Evolutionary conservation across 208 protist genomes (phyloP), one percentile per base, ranked within the genome.

Genomic region (Leishmania amazonensis): DNA sequence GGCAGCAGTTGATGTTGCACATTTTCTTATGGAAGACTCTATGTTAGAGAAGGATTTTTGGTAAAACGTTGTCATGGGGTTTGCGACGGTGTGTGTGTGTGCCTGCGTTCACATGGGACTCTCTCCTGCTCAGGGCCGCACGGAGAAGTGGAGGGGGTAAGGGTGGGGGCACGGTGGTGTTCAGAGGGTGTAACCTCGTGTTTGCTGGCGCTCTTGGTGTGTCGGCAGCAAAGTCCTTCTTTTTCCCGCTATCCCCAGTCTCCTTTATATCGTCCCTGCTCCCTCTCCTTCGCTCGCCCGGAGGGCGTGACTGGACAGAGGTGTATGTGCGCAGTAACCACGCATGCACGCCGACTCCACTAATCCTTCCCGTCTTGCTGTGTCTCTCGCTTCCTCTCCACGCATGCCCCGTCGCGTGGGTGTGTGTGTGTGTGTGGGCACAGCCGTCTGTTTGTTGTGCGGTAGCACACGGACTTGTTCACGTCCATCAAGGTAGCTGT

Each of bases 331-430:
- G 15, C 60, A 65, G 28, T 4, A 65, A 65, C 28, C 60, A 65
- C 60, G 3, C 60, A 65, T 15, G n/a, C 60, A 65, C 60, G n/a
- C 60, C 1, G 1, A 65, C 60, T 17, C 9, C 28, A 38, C 21
- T 35, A 21, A 5, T 19, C 4, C 15, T 21, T 54, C 51, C 51
- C 17, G 17, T 1, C 17, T 21, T 73, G 75, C n/a, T 82, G 31
- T 75, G 58, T 79, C 65, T 51, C 74, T 72, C 74, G n/a, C 68
- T 85, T 24, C 54, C 31, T 77, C 13, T 73, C 65, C 67, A 15
- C 7, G 15, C 47, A 28, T 49, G 24, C 58, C 21, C 4, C 71
- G 40, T 15, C 3, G 24, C 35, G 71, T 57, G 70, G 24, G 70
- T 51, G 70, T 38, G 38, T 68, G 62, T 68, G 64, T 42, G 64